Percentiles rank a stretch among this genome's conserved stretches.
These are phyloP conservation scores for Oryza nivara DNA, from an alignment of 176 grass and related monocot species.

Conservation along the genomic window DNA sequence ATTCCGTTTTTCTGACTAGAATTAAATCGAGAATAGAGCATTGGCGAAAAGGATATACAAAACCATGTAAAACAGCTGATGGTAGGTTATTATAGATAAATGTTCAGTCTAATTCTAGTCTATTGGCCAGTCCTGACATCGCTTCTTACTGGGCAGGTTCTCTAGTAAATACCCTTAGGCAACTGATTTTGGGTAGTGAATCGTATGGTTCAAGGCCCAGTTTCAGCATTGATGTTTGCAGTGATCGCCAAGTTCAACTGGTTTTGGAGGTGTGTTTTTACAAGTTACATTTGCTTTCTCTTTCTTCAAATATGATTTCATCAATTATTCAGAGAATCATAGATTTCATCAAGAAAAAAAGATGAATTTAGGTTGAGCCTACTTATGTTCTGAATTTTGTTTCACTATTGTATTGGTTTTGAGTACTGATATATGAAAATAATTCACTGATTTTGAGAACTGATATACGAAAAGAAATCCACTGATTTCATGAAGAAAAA, in stretches of 20 bases:
- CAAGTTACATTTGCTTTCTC: conserved; percentile 30
- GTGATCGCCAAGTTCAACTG: conserved; percentile 78
- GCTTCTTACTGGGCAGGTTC: conserved; percentile 42
- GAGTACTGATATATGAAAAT: neutral
- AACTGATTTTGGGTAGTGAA: conserved; percentile 66
- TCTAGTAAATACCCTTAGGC: conserved; percentile 61
- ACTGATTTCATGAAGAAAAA: neutral
- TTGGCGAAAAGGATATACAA: conserved; percentile 59
- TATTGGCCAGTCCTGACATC: conserved; percentile 35
- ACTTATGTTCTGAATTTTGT: neutral
- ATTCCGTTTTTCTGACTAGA: conserved; percentile 81
- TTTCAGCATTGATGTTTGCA: conserved; percentile 74
- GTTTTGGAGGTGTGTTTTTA: conserved; percentile 66
- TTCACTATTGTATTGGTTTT: neutral
- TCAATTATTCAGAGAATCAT: neutral
- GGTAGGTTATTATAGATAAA: conserved; percentile 48
- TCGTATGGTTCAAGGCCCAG: conserved; percentile 82
- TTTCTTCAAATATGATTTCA: neutral
- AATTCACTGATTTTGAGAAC: neutral
- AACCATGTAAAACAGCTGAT: conserved; percentile 61
- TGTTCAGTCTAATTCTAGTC: neutral
- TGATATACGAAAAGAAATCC: no score
- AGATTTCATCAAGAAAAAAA: neutral
- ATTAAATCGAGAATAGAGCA: conserved; percentile 64
- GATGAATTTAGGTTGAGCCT: neutral